Evolutionary conservation across 306 rosid species (phyloP), one percentile per base, ranked within the genome.

Genomic region (Rosa persica): DNA sequence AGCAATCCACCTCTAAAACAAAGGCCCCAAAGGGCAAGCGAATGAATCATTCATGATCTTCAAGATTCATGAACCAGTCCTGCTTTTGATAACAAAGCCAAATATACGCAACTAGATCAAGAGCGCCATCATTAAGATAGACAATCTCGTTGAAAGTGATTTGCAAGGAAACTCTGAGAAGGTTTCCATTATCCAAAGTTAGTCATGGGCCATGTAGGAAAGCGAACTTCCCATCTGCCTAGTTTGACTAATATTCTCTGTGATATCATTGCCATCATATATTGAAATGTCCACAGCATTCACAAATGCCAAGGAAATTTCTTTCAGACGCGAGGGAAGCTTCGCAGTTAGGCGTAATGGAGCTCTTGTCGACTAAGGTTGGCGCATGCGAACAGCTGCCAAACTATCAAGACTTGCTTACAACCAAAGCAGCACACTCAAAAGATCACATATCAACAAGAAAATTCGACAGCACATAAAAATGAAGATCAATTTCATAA

Each of bases 31-130:
- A 58, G 19, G 17, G 67, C 38, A 1, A 27, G 68, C 8, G 13
- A 4, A 6, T 12, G 8, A 62, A 30, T 30, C 20, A 62, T 62
- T 62, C 40, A 62, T 62, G 30, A 15, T 7, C 43, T 66, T 66
- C 71, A 66, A 66, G 71, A 39, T 74, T 42, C 67, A 39, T 55
- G 52, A 73, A 44, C 9, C 22, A 19, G 60, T 44, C 36, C 20
- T 19, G 60, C 12, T 27, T 27, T 39, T 44, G 43, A 15, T 38
- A 44, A 61, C 46, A 61, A 46, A 61, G 8, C 70, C 43, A 60
- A 23, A 57, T 22, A 40, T 4, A 15, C 54, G 1, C 30, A 9
- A 8, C 30, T 8, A 4, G 67, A 23, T 54, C 47, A 72, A 20
- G 27, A 57, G 25, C 23, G 4, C 76, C 67, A 38, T 74, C 69